Percentiles rank a stretch among this genome's conserved stretches.
phyloP scores from a whole-genome alignment of 129 eudicot species.

The Sambucus nigra region DNA sequence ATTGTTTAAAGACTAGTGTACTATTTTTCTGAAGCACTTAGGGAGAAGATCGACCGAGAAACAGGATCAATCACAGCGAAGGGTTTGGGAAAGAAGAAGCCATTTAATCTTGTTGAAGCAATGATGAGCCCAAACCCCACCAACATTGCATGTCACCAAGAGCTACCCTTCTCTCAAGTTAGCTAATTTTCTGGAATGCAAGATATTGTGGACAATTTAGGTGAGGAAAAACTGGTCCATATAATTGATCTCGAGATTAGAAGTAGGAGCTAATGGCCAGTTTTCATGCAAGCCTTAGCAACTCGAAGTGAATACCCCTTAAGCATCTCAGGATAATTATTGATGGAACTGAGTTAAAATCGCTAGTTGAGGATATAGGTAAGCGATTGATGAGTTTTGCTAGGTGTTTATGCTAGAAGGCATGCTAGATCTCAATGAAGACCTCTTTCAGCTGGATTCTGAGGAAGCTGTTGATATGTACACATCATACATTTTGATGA shows the following conservation, averaged over 20 bases:
- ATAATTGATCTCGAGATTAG: conserved; percentile 20
- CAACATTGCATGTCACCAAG: conserved; percentile 1
- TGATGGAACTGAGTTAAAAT: conserved; percentile 1
- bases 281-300: conserved; percentile 26
- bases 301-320: conserved; percentile 5
- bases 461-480: conserved; percentile 14
- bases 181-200: conserved; percentile 23
- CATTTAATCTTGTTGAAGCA: background rate
- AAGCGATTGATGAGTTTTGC: conserved; percentile 9
- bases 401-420: conserved; percentile 14
- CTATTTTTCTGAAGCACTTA: conserved; percentile 44
- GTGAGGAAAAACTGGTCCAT: conserved; percentile 8
- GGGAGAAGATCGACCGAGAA: conserved; percentile 36
- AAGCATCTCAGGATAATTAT: conserved; percentile 23
- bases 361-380: conserved; percentile 13
- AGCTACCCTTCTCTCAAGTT: conserved; percentile 13
- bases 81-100: background rate
- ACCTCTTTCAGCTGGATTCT: background rate
- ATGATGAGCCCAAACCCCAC: background rate
- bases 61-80: conserved; percentile 16
- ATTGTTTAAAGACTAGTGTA: conserved; percentile 40
- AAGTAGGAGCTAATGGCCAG: conserved; percentile 4
- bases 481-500: background rate
- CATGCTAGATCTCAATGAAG: conserved; percentile 3
- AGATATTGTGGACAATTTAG: conserved; percentile 13